These are phyloP conservation scores for Phytophthora lateralis DNA, from an alignment of 352 stramenopile species.

Conservation along the genomic window DNA sequence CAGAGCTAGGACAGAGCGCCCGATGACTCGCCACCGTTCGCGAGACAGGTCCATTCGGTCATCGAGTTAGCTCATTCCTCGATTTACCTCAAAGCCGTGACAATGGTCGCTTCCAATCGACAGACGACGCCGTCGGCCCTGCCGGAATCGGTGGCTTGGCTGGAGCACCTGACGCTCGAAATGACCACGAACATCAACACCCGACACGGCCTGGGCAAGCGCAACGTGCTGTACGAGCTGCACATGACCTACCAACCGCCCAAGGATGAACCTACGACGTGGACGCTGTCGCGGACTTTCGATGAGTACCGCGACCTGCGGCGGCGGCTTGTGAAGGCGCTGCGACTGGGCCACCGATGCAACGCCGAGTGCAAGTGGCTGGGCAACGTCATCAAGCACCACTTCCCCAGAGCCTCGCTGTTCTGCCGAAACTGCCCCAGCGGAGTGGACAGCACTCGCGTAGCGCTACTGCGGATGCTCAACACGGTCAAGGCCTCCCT, in stretches of 20 bases:
- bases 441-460: constrained; percentile 33
- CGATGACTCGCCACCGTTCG: constrained; percentile 14
- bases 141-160: constrained; percentile 39
- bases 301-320: constrained; percentile 52
- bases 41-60: background rate
- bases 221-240: constrained; percentile 38
- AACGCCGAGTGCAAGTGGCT: constrained; percentile 65
- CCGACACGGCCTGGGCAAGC: constrained; percentile 26
- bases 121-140: constrained; percentile 14
- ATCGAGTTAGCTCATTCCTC: constrained; percentile 16
- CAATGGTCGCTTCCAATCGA: constrained; percentile 26
- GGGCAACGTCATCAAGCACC: constrained; percentile 54
- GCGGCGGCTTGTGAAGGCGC: constrained; percentile 41
- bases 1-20: background rate
- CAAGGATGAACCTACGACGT: constrained; percentile 33
- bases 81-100: constrained; percentile 9
- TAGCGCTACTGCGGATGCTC: constrained; percentile 37
- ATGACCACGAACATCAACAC: constrained; percentile 27
- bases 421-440: constrained; percentile 37
- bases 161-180: constrained; percentile 36
- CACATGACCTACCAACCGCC: constrained; percentile 35
- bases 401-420: constrained; percentile 52
- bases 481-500: constrained; percentile 42
- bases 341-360: constrained; percentile 57
- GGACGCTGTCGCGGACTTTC: constrained; percentile 38